Conservation (phyloP, 768 basidiomycete genomes). For the Rhizopogon vinicolor region DNA sequence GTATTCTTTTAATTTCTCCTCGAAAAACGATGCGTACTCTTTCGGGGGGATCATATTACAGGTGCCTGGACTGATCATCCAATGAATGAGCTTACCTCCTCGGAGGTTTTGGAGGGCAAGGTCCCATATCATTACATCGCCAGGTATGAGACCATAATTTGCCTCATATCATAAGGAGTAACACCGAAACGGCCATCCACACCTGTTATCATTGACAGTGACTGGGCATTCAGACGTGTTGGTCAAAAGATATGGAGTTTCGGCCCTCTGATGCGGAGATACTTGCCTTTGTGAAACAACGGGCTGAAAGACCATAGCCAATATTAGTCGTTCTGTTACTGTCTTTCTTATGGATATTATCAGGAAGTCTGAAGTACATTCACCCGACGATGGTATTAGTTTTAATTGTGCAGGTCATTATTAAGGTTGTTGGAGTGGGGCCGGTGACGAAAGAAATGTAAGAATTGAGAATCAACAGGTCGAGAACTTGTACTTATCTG, state of each 20-base stretch:
- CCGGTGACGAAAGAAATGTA: too few species aligned
- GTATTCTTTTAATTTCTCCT: neutral
- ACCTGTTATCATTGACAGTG: conserved; percentile 9
- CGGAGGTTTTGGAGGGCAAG: neutral
- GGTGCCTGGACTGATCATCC: neutral
- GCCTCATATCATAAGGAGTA: neutral
- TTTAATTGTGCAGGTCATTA: too few species aligned
- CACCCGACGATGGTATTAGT: too few species aligned
- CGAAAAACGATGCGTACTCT: conserved; percentile 3
- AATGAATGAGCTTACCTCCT: neutral
- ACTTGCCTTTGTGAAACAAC: conserved; percentile 8
- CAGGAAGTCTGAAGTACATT: too few species aligned
- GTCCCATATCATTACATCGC: neutral
- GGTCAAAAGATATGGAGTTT: conserved; percentile 22
- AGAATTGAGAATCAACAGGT: too few species aligned
- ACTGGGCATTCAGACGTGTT: conserved; percentile 21
- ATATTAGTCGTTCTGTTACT: too few species aligned
- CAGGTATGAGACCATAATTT: neutral
- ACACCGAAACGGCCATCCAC: conserved; percentile 10
- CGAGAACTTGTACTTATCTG: too few species aligned
- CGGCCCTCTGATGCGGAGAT: conserved; percentile 30
- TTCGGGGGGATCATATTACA: conserved; percentile 24
- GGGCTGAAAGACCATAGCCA: neutral
- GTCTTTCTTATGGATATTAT: too few species aligned
- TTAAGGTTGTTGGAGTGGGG: too few species aligned